These are phyloP conservation scores for Hysterium pulicare DNA, from an alignment of 2,329 filamentous ascomycete species.

Conservation along the genomic window DNA sequence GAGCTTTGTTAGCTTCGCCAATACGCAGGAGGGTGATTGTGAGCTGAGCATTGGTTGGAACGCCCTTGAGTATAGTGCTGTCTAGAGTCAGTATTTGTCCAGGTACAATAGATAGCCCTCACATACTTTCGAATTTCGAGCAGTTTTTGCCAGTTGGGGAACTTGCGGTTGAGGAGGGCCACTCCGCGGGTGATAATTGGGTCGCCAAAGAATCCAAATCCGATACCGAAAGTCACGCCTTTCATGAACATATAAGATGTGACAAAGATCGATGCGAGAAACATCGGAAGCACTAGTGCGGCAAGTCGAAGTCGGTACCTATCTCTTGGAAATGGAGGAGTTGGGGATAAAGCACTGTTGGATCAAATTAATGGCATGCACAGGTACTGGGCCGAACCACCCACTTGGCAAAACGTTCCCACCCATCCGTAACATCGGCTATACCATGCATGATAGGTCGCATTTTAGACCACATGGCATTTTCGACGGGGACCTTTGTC, in stretches of 20 bases:
- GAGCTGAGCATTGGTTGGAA: conserved; percentile 83
- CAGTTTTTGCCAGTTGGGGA: conserved; percentile 72
- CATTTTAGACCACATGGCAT: conserved; percentile 73
- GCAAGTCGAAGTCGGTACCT: conserved; percentile 46
- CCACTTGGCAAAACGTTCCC: conserved; percentile 62
- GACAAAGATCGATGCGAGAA: conserved; percentile 44
- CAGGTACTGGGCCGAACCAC: too few species aligned
- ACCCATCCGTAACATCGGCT: conserved; percentile 58
- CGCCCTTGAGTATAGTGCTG: conserved; percentile 69
- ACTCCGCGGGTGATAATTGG: conserved; percentile 64
- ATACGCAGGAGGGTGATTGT: conserved; percentile 77
- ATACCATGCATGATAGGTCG: conserved; percentile 67
- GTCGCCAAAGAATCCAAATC: conserved; percentile 76
- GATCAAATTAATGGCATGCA: too few species aligned
- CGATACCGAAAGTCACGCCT: conserved; percentile 61
- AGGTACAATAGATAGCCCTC: neutral
- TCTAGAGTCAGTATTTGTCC: conserved; percentile 13
- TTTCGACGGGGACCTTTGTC: conserved; percentile 74
- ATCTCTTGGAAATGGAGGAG: conserved; percentile 46
- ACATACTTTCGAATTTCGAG: conserved; percentile 64
- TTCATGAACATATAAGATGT: conserved; percentile 57
- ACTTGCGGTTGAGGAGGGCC: conserved; percentile 56
- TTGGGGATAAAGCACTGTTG: conserved; percentile 44
- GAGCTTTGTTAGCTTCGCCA: conserved; percentile 76
- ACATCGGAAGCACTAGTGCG: conserved; percentile 42